Evolutionary conservation across 2,329 filamentous ascomycete species (phyloP).

Genomic region (Penicillium paneum): DNA sequence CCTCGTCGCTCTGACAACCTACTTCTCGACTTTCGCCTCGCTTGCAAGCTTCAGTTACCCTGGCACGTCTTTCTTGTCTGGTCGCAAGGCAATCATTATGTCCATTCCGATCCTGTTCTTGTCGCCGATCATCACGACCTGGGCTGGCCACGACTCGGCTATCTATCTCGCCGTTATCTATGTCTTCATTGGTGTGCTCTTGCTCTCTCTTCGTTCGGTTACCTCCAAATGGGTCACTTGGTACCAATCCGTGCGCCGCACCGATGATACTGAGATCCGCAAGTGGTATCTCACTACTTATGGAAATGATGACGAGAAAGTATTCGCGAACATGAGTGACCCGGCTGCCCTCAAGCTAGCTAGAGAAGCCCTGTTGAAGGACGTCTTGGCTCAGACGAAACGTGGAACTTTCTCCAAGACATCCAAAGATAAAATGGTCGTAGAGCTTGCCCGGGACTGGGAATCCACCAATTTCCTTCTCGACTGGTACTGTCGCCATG

Average conservation of each 20-base stretch:
- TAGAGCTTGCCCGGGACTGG: conserved; percentile 52
- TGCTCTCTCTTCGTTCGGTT: conserved; percentile 54
- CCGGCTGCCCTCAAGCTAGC: conserved; percentile 50
- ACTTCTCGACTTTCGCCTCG: conserved; percentile 56
- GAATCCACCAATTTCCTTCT: conserved; percentile 54
- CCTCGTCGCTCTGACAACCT: conserved; percentile 56
- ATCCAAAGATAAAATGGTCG: conserved; percentile 48
- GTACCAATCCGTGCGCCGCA: conserved; percentile 42
- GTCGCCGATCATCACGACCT: conserved; percentile 56
- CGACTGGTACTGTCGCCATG: conserved; percentile 52
- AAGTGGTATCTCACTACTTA: conserved; percentile 39
- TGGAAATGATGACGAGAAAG: conserved; percentile 35
- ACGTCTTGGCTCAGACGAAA: conserved; percentile 46
- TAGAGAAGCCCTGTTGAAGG: conserved; percentile 45
- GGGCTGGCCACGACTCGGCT: conserved; percentile 51
- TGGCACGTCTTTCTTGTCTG: conserved; percentile 56
- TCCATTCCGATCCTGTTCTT: conserved; percentile 57
- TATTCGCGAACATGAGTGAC: conserved; percentile 47
- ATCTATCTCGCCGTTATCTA: conserved; percentile 58
- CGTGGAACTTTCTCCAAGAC: conserved; percentile 45
- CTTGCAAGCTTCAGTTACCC: conserved; percentile 55
- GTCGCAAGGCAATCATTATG: conserved; percentile 54
- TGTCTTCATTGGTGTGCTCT: conserved; percentile 50
- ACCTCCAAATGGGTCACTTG: conserved; percentile 60
- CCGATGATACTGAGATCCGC: conserved; percentile 40